Conservation (phyloP, 2,329 filamentous ascomycete species). For the Penicillium sp. region DNA sequence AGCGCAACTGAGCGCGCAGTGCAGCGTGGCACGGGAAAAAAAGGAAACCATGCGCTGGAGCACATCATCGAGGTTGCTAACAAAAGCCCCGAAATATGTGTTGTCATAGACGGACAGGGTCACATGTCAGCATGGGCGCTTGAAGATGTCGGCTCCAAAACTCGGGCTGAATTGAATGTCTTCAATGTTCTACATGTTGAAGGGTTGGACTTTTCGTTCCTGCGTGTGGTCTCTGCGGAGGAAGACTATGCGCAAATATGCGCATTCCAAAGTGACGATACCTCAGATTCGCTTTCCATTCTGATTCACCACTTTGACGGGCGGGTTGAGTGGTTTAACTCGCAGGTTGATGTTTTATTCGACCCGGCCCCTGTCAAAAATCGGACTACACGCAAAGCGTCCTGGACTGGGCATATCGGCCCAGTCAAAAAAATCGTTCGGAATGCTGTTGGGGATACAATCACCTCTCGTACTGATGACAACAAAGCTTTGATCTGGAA, state of each 20-base stretch:
- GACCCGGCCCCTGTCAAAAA: constrained; percentile 67
- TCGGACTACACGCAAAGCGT: constrained; percentile 66
- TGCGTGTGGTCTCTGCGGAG: constrained; percentile 31
- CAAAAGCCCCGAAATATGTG: constrained; percentile 81
- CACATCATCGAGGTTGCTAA: constrained; percentile 87
- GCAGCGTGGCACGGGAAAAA: constrained; percentile 62
- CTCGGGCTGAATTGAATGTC: constrained; percentile 68
- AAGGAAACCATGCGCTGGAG: constrained; percentile 74
- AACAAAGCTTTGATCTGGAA: constrained; percentile 86
- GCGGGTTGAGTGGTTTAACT: constrained; percentile 79
- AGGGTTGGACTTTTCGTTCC: constrained; percentile 53
- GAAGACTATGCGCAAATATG: constrained; percentile 71
- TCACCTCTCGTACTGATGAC: constrained; percentile 78
- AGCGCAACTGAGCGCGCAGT: constrained; percentile 78
- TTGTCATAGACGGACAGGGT: constrained; percentile 81
- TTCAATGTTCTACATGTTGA: constrained; percentile 86
- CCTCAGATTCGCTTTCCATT: constrained; percentile 70
- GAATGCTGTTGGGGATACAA: constrained; percentile 77
- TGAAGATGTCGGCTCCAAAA: constrained; percentile 79
- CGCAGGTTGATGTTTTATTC: constrained; percentile 77
- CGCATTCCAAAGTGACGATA: constrained; percentile 69
- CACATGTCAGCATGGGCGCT: constrained; percentile 92
- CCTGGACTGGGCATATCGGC: constrained; percentile 84
- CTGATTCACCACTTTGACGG: constrained; percentile 86
- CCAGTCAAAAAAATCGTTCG: constrained; percentile 85